Base-by-base conservation (phyloP, 805 yeast species). In the Candida pini region DNA sequence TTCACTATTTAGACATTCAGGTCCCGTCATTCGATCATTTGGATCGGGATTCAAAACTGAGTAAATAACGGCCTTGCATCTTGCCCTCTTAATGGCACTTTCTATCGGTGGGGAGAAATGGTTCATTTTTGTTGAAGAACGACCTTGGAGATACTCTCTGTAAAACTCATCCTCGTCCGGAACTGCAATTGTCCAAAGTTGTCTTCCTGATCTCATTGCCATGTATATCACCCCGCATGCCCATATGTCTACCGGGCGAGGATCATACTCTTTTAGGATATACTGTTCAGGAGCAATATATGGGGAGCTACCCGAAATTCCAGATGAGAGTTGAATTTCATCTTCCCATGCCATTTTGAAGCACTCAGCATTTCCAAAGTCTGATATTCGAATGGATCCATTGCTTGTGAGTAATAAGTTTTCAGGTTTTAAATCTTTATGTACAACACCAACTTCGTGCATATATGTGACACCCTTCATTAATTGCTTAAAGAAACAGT, bases 191-290 rank as follows among this genome's bases (percentile, higher is more conserved):
- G 83, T 77, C 97, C 97, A 90, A 34, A 92, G 61, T 51, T 90
- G 96, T 34, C 96, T 68, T 4, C 97, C 98, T 0, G 96, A 85
- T 49, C 97, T 68, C 90, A 87, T 81, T 6, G 95, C 94, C 86
- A 87, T 81, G 54, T 83, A 87, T 23, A 87, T 86, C 9, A 87
- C 90, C 32, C 95, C 96, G 64, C 95, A 85, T 0, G 95, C 78
- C 96, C 96, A 87, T 24, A 86, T 76, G 61, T 87, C 96, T 6
- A 83, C 82, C 23, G 82, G 71, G 37, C 95, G 62, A 2, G 94
- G 83, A 59, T 87, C 96, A 58, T 84, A 87, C 49, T 76, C 78
- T 26, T 70, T 63, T 40, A 54, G 61, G 2, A 71, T 66, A 56
- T 78, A 82, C 45, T 82, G 92, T 59, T 87, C 96, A 0, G 96